Conservation (phyloP, 2,329 filamentous ascomycete genomes). For the Fusarium sp. region DNA sequence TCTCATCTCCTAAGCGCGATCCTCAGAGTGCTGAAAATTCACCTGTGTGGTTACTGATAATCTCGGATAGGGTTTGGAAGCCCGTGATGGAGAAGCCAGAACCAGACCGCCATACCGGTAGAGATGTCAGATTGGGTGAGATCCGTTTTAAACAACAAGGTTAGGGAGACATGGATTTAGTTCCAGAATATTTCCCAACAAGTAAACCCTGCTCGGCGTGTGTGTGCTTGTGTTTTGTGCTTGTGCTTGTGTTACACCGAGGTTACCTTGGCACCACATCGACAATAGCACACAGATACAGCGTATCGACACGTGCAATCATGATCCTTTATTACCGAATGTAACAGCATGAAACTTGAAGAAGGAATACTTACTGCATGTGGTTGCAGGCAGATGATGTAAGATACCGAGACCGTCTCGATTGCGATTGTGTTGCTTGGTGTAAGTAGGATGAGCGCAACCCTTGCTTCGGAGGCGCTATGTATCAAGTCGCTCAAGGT, state of each 20-base stretch:
- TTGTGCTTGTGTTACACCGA: neutral
- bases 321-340: neutral
- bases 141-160: slow-evolving; percentile 30
- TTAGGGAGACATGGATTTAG: slow-evolving; percentile 12
- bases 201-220: slow-evolving; percentile 17
- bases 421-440: neutral
- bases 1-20: no score
- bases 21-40: slow-evolving; percentile 11
- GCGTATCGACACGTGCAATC: slow-evolving; percentile 10
- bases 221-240: no score
- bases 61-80: slow-evolving; percentile 34
- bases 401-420: slow-evolving; percentile 16
- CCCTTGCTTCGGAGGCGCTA: no score
- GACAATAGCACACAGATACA: slow-evolving; percentile 9
- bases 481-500: no score
- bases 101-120: slow-evolving; percentile 21
- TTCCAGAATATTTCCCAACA: slow-evolving; percentile 34
- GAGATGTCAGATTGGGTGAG: slow-evolving; percentile 16
- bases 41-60: slow-evolving; percentile 13
- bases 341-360: slow-evolving; percentile 7
- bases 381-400: slow-evolving; percentile 8
- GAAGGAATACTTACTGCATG: neutral
- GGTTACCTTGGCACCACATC: neutral
- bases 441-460: no score
- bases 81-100: slow-evolving; percentile 26